phyloP scores from a whole-genome alignment of 2,329 filamentous ascomycete species.

The Cucurbitaria berberidis region DNA sequence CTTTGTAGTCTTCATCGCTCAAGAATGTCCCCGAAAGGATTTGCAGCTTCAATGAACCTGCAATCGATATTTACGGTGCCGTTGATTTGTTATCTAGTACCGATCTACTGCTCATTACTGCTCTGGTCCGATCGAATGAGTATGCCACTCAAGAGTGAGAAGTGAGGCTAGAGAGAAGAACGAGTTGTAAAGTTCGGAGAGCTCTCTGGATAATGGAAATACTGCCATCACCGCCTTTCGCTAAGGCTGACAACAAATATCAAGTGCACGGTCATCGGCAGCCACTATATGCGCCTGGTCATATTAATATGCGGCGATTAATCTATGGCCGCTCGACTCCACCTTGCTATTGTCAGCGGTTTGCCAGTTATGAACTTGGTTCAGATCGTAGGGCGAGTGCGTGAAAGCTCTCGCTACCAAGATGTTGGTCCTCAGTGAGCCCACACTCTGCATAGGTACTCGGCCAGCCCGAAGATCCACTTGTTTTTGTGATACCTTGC shows the following conservation, averaged over 20 bases:
- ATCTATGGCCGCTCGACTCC: conserved; percentile 6
- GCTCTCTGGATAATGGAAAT: too few relatives aligned
- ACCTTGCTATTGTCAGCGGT: conserved; percentile 11
- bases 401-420: conserved; percentile 13
- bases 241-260: conserved; percentile 4
- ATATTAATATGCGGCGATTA: conserved; percentile 10
- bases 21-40: too few relatives aligned
- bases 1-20: too few relatives aligned
- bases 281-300: conserved; percentile 1
- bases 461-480: conserved; percentile 5
- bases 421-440: neutral
- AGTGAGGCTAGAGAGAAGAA: too few relatives aligned
- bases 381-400: conserved; percentile 4
- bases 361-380: conserved; percentile 5
- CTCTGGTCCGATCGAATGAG: too few relatives aligned
- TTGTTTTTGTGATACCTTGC: neutral
- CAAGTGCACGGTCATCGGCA: conserved; percentile 6
- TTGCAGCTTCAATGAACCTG: too few relatives aligned
- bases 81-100: too few relatives aligned
- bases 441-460: conserved; percentile 4
- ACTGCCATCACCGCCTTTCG: neutral
- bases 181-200: too few relatives aligned
- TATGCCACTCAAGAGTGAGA: too few relatives aligned
- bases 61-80: too few relatives aligned
- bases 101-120: too few relatives aligned